Conservation (phyloP, 805 yeast genomes). For the Dipodascus geniculatus region DNA sequence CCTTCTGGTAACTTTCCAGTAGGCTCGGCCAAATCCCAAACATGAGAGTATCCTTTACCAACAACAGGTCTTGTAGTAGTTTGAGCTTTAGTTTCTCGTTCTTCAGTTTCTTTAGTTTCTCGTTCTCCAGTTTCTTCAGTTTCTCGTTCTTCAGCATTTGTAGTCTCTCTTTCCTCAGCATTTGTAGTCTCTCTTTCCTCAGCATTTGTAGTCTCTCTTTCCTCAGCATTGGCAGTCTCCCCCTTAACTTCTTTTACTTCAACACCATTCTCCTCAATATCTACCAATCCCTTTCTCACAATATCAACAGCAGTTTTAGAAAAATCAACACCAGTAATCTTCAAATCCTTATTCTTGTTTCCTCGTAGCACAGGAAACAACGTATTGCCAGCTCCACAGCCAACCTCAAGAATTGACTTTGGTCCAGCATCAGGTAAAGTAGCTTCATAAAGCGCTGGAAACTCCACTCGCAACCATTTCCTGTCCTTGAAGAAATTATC, state of each 20-base stretch:
- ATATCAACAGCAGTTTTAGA: constrained; percentile 82
- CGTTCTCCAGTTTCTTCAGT: background rate
- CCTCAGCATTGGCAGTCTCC: background rate
- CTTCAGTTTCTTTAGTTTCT: background rate
- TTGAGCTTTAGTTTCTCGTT: background rate
- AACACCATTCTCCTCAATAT: background rate
- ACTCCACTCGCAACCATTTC: constrained; percentile 91
- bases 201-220: background rate
- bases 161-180: too few species aligned
- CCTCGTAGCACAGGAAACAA: constrained; percentile 79
- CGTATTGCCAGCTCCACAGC: constrained; percentile 98
- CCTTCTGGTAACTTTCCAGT: constrained; percentile 72
- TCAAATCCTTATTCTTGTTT: constrained; percentile 67
- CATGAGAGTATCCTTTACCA: constrained; percentile 23
- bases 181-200: too few species aligned
- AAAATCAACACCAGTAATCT: constrained; percentile 79
- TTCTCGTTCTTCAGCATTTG: background rate
- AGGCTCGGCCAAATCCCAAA: constrained; percentile 88
- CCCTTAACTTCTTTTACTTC: background rate
- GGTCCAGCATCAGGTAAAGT: constrained; percentile 65
- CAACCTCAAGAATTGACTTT: constrained; percentile 73
- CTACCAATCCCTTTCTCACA: constrained; percentile 33
- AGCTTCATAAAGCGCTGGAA: constrained; percentile 72
- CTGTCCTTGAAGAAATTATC: constrained; percentile 95
- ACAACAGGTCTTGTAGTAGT: background rate